Conservation (phyloP, 2,329 filamentous ascomycete species). For the Paecilomyces formosus region DNA sequence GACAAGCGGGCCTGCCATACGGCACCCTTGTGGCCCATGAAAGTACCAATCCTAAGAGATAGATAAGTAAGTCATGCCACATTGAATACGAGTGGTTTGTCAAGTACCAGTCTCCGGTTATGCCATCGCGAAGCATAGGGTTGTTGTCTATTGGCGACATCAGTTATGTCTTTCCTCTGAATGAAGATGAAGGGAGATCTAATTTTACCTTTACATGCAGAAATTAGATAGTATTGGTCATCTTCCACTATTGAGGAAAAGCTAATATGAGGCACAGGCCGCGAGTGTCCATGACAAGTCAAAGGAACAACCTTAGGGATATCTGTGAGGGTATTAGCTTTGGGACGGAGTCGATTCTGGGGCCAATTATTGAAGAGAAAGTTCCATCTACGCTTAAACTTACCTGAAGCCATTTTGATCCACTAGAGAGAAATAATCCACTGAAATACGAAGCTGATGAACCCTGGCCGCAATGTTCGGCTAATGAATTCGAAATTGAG, state of each 20-base stretch:
- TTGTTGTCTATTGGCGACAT: conserved; percentile 65
- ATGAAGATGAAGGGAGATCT: background rate
- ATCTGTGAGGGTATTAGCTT: conserved; percentile 18
- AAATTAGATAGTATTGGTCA: conserved; percentile 84
- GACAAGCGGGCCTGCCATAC: conserved; percentile 94
- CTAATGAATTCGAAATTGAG: background rate
- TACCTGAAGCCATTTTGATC: conserved; percentile 18
- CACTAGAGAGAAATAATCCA: conserved; percentile 2
- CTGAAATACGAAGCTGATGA: background rate
- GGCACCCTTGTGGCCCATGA: conserved; percentile 95
- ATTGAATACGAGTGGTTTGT: background rate
- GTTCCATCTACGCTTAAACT: background rate
- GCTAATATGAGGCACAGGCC: conserved; percentile 82
- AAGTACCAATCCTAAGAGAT: conserved; percentile 72
- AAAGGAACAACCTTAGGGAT: conserved; percentile 66
- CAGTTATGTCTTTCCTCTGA: conserved; percentile 7
- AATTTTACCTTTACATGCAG: conserved; percentile 72
- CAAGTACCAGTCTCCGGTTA: conserved; percentile 82
- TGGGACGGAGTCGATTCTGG: conserved; percentile 7
- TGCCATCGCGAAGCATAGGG: conserved; percentile 93
- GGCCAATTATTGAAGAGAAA: background rate
- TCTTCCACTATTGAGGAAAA: conserved; percentile 80
- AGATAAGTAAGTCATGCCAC: conserved; percentile 5
- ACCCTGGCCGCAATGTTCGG: background rate
- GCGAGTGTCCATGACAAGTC: conserved; percentile 90